Percentiles rank a stretch among this genome's conserved stretches.
Evolutionary conservation across 345 rosid species (phyloP).

Genomic region (Eutrema japonicum): DNA sequence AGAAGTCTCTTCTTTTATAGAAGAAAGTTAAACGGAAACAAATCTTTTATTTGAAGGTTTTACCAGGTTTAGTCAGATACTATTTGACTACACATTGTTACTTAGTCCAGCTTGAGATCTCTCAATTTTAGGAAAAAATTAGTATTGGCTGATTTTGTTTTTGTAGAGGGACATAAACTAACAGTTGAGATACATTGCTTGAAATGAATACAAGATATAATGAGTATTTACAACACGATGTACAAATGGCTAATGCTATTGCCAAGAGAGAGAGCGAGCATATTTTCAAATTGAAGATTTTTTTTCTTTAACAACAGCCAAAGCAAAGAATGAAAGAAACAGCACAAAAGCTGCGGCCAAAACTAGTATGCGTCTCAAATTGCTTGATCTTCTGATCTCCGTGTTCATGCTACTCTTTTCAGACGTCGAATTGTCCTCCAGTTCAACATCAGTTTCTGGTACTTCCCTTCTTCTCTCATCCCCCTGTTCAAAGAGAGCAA

Average conservation of each 20-base stretch:
- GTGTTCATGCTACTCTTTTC: constrained; percentile 11
- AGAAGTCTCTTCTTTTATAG: not conserved
- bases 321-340: constrained; percentile 37
- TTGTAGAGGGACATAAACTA: not conserved
- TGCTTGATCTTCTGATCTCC: constrained; percentile 7
- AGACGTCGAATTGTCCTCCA: constrained; percentile 6
- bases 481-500: constrained; percentile 33
- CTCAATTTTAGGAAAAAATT: constrained; percentile 3
- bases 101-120: not conserved
- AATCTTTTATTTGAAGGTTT: not conserved
- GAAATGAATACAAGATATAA: not conserved
- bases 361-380: constrained; percentile 27
- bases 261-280: not conserved
- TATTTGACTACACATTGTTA: constrained; percentile 1
- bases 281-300: constrained; percentile 12
- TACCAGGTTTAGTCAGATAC: constrained; percentile 16
- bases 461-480: constrained; percentile 34
- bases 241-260: constrained; percentile 24
- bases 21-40: not conserved
- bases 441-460: constrained; percentile 21
- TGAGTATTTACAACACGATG: constrained; percentile 31
- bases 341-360: constrained; percentile 20
- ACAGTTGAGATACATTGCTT: constrained; percentile 13
- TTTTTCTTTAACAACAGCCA: constrained; percentile 25
- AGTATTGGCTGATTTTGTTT: not conserved